phyloP scores from a whole-genome alignment of 2,329 filamentous ascomycete species.

The Fusarium anguioides region DNA sequence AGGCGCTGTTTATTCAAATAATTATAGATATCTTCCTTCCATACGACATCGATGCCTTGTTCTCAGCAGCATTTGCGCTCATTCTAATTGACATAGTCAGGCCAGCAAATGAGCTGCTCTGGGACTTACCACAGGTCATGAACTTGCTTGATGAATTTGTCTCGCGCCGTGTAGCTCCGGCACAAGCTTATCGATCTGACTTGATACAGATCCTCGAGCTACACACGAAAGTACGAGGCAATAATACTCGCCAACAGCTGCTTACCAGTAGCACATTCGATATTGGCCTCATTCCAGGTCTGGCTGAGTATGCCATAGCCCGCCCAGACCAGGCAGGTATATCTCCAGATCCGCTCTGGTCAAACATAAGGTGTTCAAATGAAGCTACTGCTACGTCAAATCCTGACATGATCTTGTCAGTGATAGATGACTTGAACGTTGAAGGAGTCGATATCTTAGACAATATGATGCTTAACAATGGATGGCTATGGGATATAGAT shows the following conservation, averaged over 20 bases:
- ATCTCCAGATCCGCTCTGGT: conserved; percentile 36
- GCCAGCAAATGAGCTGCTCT: conserved; percentile 33
- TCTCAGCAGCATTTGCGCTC: conserved; percentile 34
- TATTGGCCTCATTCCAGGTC: neutral
- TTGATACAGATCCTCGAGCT: conserved; percentile 31
- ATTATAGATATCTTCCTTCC: conserved; percentile 33
- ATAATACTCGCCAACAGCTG: neutral
- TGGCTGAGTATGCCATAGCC: conserved; percentile 21
- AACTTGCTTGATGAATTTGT: conserved; percentile 28
- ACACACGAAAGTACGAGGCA: conserved; percentile 25
- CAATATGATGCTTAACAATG: conserved; percentile 20
- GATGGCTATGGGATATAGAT: conserved; percentile 33
- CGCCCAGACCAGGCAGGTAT: conserved; percentile 7
- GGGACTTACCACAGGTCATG: conserved; percentile 39
- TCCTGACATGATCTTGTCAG: conserved; percentile 28
- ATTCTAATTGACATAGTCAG: conserved; percentile 35
- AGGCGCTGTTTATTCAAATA: neutral
- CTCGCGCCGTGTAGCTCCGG: conserved; percentile 30
- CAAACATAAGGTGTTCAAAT: conserved; percentile 8
- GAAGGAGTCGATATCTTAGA: conserved; percentile 10
- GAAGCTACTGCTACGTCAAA: neutral
- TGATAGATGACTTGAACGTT: conserved; percentile 30
- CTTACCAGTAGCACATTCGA: neutral
- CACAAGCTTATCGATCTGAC: conserved; percentile 32
- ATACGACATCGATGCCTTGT: conserved; percentile 36